Conservation (phyloP, 208 protist genomes). For the Endotrypanum monterogeii region DNA sequence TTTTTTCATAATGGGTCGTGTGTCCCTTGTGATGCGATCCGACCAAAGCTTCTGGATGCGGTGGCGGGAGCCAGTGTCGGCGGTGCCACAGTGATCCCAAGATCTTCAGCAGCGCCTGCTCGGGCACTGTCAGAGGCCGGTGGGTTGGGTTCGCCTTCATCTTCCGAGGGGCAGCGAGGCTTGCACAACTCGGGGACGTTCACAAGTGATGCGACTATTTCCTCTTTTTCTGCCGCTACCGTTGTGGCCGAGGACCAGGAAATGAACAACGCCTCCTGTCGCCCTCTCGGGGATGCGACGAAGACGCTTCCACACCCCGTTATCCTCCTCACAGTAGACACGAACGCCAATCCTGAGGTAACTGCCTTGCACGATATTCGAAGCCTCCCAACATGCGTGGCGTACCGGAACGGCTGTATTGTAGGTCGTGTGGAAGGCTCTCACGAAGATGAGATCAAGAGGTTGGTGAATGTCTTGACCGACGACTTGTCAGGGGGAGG, state of each 20-base stretch:
- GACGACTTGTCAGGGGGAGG: background rate
- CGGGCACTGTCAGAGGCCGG: background rate
- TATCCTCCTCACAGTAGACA: constrained; percentile 76
- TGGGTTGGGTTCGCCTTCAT: background rate
- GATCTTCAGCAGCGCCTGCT: background rate
- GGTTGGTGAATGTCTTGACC: constrained; percentile 39
- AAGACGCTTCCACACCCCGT: constrained; percentile 16
- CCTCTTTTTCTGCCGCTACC: background rate
- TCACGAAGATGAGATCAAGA: constrained; percentile 54
- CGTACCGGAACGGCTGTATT: constrained; percentile 70
- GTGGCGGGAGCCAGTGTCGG: constrained; percentile 23
- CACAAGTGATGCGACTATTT: background rate
- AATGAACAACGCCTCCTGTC: constrained; percentile 26
- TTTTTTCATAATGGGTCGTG: constrained; percentile 84
- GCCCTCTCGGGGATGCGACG: constrained; percentile 23
- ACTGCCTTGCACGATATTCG: constrained; percentile 84
- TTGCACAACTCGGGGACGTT: background rate
- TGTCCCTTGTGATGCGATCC: constrained; percentile 59
- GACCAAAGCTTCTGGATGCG: constrained; percentile 41
- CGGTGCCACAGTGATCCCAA: background rate
- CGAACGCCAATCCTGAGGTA: constrained; percentile 65
- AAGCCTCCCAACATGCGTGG: constrained; percentile 87
- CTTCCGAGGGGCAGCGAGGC: background rate
- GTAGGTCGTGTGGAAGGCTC: constrained; percentile 73
- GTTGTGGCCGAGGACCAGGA: constrained; percentile 31